A percentile compares a stretch with the other conserved stretches of the same genome.
Evolutionary conservation across 2,329 filamentous ascomycete genomes (phyloP).

Genomic region (Plenodomus lindquistii): DNA sequence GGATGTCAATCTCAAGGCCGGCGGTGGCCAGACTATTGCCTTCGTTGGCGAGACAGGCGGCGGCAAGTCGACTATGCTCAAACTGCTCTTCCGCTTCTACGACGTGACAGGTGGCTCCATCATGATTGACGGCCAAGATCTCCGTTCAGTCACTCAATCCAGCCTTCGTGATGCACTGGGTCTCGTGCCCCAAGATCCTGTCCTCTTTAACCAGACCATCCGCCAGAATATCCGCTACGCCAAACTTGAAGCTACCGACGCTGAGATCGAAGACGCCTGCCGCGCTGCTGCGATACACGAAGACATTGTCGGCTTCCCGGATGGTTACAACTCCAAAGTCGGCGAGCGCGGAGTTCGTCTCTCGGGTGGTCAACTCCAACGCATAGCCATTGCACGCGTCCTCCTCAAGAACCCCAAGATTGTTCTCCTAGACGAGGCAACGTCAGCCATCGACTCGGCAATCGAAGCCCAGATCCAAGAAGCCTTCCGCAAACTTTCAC

Average conservation of each 20-base stretch:
- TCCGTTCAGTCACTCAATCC: constrained; percentile 61
- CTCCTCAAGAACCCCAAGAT: constrained; percentile 80
- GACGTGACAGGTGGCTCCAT: constrained; percentile 60
- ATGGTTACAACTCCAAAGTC: constrained; percentile 46
- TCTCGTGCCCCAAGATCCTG: constrained; percentile 67
- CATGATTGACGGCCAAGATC: constrained; percentile 62
- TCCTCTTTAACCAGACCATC: constrained; percentile 67
- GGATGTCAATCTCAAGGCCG: constrained; percentile 54
- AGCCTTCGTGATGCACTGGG: constrained; percentile 64
- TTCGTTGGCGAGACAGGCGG: constrained; percentile 66
- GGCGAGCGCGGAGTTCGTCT: constrained; percentile 51
- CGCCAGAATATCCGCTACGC: constrained; percentile 69
- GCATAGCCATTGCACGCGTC: constrained; percentile 71
- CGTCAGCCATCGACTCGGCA: constrained; percentile 79
- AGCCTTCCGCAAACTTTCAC: constrained; percentile 61
- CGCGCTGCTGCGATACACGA: constrained; percentile 66
- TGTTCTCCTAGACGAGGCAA: constrained; percentile 84
- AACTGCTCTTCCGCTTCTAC: constrained; percentile 64
- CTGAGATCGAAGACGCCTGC: constrained; percentile 64
- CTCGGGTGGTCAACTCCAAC: constrained; percentile 68
- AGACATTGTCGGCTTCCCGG: constrained; percentile 62
- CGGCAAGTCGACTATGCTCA: constrained; percentile 66
- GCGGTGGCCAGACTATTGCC: constrained; percentile 60
- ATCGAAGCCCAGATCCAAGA: constrained; percentile 70
- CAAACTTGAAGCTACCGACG: constrained; percentile 62